Percentiles rank a stretch among this genome's conserved stretches.
These are phyloP conservation scores for Patellaria atrata DNA, from an alignment of 495 filamentous ascomycete genomes.

Conservation along the genomic window DNA sequence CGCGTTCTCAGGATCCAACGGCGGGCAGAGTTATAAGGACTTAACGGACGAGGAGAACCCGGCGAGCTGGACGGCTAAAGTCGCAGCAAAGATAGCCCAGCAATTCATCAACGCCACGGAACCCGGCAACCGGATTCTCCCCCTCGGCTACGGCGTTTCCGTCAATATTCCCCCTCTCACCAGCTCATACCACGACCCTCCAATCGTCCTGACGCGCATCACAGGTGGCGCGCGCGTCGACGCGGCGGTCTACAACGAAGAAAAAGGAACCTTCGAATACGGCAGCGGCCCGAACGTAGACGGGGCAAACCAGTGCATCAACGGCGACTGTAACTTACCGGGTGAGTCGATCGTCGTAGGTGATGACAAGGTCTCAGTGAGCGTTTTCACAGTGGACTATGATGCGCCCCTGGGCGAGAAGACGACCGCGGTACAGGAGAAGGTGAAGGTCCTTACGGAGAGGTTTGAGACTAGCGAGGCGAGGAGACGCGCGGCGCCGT, in stretches of 20 bases:
- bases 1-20: slow-evolving; percentile 23
- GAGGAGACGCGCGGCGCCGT: too few relatives aligned
- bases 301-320: slow-evolving; percentile 21
- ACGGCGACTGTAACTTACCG: slow-evolving; percentile 26
- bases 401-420: slow-evolving; percentile 14
- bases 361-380: slow-evolving; percentile 20
- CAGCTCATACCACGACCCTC: slow-evolving; percentile 16
- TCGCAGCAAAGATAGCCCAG: slow-evolving; percentile 25
- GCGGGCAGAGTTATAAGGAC: slow-evolving; percentile 14
- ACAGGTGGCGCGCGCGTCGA: slow-evolving; percentile 18
- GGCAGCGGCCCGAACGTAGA: slow-evolving; percentile 3
- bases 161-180: slow-evolving; percentile 28
- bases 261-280: slow-evolving; percentile 25
- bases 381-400: slow-evolving; percentile 29
- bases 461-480: neutral
- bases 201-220: slow-evolving; percentile 25
- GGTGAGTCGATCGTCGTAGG: slow-evolving; percentile 23
- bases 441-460: neutral
- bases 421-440: slow-evolving; percentile 4
- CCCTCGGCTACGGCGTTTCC: slow-evolving; percentile 28
- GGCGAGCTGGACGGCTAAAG: slow-evolving; percentile 13
- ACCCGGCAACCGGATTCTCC: slow-evolving; percentile 21
- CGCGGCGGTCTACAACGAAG: slow-evolving; percentile 21
- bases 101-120: slow-evolving; percentile 22
- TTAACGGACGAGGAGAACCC: slow-evolving; percentile 18